Percentiles rank a stretch among this genome's conserved stretches.
These are phyloP conservation scores for Sporothrix protearum DNA, from an alignment of 2,329 filamentous ascomycete genomes.

Conservation along the genomic window DNA sequence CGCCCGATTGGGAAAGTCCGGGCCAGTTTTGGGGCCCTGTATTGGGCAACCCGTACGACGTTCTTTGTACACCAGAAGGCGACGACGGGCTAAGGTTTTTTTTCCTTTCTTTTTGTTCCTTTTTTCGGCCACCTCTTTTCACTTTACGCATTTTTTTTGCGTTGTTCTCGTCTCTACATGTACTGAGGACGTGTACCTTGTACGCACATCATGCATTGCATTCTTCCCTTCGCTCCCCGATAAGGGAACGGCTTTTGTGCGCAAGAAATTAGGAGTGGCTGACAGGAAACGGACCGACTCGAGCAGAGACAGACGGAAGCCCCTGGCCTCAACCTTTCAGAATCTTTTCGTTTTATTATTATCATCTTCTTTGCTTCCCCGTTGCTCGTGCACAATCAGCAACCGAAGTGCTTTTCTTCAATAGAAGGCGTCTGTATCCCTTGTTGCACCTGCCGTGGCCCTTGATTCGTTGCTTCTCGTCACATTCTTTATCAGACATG, in stretches of 20 bases:
- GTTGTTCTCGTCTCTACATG: neutral
- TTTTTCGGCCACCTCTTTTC: neutral
- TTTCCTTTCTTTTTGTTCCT: neutral
- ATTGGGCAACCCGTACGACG: too few species aligned
- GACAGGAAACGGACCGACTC: conserved; percentile 7
- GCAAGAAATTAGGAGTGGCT: neutral
- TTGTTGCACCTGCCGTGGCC: neutral
- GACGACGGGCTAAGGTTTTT: neutral
- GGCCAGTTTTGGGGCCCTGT: neutral
- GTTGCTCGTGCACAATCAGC: neutral
- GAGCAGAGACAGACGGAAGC: too few species aligned
- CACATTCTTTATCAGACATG: conserved; percentile 1
- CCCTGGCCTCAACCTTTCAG: too few species aligned
- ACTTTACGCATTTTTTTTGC: neutral
- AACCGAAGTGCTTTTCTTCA: neutral
- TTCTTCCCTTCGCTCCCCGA: too few species aligned
- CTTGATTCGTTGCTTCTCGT: neutral
- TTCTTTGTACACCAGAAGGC: neutral
- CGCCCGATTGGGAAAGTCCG: conserved; percentile 13
- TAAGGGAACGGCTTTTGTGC: too few species aligned
- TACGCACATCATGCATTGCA: too few species aligned
- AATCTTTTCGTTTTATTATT: too few species aligned
- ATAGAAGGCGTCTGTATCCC: neutral
- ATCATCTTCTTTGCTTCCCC: too few species aligned
- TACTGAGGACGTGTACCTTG: too few species aligned